These are phyloP conservation scores for Asterophora lycoperdoides DNA, from an alignment of 768 basidiomycete genomes.

Conservation along the genomic window DNA sequence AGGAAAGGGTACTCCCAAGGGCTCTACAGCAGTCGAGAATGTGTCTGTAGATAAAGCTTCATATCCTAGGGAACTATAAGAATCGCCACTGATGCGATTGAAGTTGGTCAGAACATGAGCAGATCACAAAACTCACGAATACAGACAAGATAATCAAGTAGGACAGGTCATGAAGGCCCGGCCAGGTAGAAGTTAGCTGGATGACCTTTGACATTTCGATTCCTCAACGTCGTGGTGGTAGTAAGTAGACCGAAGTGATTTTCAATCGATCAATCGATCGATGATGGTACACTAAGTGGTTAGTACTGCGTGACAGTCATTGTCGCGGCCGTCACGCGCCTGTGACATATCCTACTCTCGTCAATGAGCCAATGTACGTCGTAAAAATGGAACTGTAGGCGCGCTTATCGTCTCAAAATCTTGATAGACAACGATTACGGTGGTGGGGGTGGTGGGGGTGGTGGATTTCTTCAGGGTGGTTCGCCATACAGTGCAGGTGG, in stretches of 20 bases:
- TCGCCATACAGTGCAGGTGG: constrained; percentile 56
- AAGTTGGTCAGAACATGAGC: not conserved
- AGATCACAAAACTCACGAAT: not conserved
- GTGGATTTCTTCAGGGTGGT: constrained; percentile 55
- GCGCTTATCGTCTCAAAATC: constrained; percentile 11
- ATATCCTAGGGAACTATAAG: constrained; percentile 46
- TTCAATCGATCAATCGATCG: no score
- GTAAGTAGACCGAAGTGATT: no score
- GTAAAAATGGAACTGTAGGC: not conserved
- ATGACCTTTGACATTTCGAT: constrained; percentile 20
- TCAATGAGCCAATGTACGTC: constrained; percentile 45
- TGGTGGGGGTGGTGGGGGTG: constrained; percentile 50
- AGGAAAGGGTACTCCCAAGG: constrained; percentile 48
- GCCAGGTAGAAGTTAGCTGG: constrained; percentile 33
- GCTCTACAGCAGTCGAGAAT: constrained; percentile 37
- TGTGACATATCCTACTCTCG: constrained; percentile 6
- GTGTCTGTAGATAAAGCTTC: constrained; percentile 11
- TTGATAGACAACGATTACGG: constrained; percentile 35
- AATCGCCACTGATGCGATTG: constrained; percentile 48
- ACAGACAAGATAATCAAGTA: constrained; percentile 53
- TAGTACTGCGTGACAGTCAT: not conserved
- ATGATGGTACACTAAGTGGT: no score
- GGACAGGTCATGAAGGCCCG: constrained; percentile 36
- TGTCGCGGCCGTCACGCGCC: constrained; percentile 12
- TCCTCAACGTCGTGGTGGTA: not conserved